phyloP scores from a whole-genome alignment of 2,329 filamentous ascomycete genomes.

The Ophiosphaerella herpotricha region DNA sequence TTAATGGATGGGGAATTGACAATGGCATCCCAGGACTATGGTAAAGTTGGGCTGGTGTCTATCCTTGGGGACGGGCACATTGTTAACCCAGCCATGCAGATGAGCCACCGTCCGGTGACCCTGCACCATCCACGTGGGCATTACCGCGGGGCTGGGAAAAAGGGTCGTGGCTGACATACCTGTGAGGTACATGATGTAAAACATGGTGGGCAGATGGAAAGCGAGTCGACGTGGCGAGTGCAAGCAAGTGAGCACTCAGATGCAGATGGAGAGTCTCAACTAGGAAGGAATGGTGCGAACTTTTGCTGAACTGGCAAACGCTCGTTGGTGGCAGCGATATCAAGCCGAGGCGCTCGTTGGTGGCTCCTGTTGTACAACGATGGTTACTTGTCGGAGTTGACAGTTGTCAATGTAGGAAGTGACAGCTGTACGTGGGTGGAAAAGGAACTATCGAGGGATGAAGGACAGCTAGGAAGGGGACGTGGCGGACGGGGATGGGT shows the following conservation, averaged over 20 bases:
- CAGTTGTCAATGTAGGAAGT: slow-evolving; percentile 42
- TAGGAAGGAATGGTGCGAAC: slow-evolving; percentile 24
- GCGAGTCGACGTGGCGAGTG: slow-evolving; percentile 23
- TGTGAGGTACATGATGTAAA: slow-evolving; percentile 52
- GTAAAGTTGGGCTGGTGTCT: no score
- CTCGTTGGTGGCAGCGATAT: slow-evolving; percentile 38
- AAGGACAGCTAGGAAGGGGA: slow-evolving; percentile 43
- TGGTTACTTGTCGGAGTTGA: slow-evolving; percentile 32
- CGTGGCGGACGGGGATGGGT: slow-evolving; percentile 40
- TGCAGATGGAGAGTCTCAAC: slow-evolving; percentile 30
- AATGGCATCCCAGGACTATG: no score
- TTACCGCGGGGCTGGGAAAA: background rate
- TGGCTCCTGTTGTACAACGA: slow-evolving; percentile 46
- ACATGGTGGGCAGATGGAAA: slow-evolving; percentile 37
- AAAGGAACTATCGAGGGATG: slow-evolving; percentile 36
- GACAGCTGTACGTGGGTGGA: slow-evolving; percentile 43
- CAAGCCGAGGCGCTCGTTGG: slow-evolving; percentile 35
- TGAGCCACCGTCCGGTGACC: background rate
- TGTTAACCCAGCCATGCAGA: background rate
- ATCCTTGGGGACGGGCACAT: background rate
- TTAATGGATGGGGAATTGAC: no score
- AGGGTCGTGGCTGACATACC: slow-evolving; percentile 32
- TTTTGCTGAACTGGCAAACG: slow-evolving; percentile 42
- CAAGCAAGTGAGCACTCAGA: slow-evolving; percentile 31
- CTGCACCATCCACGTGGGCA: background rate